Percentiles rank a stretch among this genome's conserved stretches.
Conservation (phyloP, 2,329 filamentous ascomycete species). For the Penicillium sp. region DNA sequence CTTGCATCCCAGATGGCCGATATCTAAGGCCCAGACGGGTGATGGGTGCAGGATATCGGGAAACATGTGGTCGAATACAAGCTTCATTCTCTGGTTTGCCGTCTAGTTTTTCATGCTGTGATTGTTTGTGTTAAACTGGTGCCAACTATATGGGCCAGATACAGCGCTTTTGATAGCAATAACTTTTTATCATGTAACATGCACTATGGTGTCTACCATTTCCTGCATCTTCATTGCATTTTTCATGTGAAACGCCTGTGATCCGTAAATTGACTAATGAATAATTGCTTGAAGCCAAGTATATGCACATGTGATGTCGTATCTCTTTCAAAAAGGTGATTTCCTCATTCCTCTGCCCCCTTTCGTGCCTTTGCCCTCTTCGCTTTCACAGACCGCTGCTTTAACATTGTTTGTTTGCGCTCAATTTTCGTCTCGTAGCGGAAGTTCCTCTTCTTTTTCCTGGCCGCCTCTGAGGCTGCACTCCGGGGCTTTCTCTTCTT, state of each 20-base stretch:
- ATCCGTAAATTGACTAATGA: slow-evolving; percentile 2
- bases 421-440: slow-evolving; percentile 88
- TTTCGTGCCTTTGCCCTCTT: slow-evolving; percentile 62
- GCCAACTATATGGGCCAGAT: slow-evolving; percentile 12
- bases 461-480: slow-evolving; percentile 51
- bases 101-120: slow-evolving; percentile 28
- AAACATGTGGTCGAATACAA: slow-evolving; percentile 28
- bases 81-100: slow-evolving; percentile 25
- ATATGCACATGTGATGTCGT: slow-evolving; percentile 8
- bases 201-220: slow-evolving; percentile 15
- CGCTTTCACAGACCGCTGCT: slow-evolving; percentile 67
- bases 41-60: slow-evolving; percentile 31
- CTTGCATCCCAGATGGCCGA: slow-evolving; percentile 90
- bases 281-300: not conserved
- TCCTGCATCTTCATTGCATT: slow-evolving; percentile 16
- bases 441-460: slow-evolving; percentile 88
- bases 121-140: slow-evolving; percentile 24
- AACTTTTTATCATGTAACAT: slow-evolving; percentile 15
- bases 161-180: slow-evolving; percentile 19
- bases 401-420: slow-evolving; percentile 59
- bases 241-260: not conserved
- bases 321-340: not conserved
- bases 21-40: slow-evolving; percentile 60
- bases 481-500: slow-evolving; percentile 49
- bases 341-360: slow-evolving; percentile 20